Base-by-base conservation (phyloP, 2,329 filamentous ascomycete species). In the Pseudogymnoascus sp. region DNA sequence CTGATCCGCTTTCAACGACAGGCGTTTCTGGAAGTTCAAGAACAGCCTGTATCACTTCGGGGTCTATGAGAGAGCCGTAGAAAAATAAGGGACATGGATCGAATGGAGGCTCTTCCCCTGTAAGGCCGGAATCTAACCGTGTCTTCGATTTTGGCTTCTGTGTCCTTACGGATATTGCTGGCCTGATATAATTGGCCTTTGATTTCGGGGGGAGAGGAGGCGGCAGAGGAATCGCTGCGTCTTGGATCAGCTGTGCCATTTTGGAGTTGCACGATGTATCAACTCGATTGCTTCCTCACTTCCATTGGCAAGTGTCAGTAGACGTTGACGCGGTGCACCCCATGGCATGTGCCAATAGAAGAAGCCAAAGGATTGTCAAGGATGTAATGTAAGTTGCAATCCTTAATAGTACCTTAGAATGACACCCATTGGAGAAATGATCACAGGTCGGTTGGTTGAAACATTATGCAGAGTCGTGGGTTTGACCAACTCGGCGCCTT, bases 11-110 rank as follows among this genome's bases (percentile, higher is more conserved):
- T 58, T 62, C 64, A 60, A 66, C 65, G n/a, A 57, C 62, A 4
- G 67, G 69, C 8, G 62, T 62, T 38, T 68, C 61, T 6, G 64
- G 47, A n/a, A 72, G 66, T 15, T 61, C 33, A 59, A 71, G 65
- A 33, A 73, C 63, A 58, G 66, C 62, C 63, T 67, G 65, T 36
- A 73, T 66, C 53, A 71, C 67, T 63, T 68, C 64, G 20, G 69
- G 62, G 60, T 72, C 71, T 66, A 70, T 71, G 2, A 72, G 64
- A 25, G 68, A 67, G 47, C 71, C 71, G 39, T 73, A 72, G 64
- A 73, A 68, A 57, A 73, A 72, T 64, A 72, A 65, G 59, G 69
- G 53, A 37, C 64, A 69, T 25, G 64, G 67, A 50, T 64, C 61
- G 57, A 70, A 71, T 8, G 28, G 47, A 4, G 15, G 11, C 47